Evolutionary conservation across 768 basidiomycete species (phyloP).

Genomic region (Lactarius trivialis): DNA sequence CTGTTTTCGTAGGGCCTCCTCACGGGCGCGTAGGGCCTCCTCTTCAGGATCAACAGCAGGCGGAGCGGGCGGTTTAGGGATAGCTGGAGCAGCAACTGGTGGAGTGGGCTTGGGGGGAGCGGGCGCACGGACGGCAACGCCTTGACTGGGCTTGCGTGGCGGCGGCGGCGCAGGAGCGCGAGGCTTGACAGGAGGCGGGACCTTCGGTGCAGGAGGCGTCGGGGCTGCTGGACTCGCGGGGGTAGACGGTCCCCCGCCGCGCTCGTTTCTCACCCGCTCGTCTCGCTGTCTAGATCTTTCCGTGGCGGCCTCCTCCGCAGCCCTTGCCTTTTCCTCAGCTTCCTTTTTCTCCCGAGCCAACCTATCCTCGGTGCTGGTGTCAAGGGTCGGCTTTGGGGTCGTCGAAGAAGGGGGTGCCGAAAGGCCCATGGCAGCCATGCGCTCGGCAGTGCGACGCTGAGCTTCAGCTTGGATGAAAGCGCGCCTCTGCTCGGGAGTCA

Average conservation of each 20-base stretch:
- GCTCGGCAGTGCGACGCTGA: slow-evolving; percentile 71
- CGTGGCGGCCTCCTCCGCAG: slow-evolving; percentile 75
- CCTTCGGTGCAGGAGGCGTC: slow-evolving; percentile 33
- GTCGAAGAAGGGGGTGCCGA: slow-evolving; percentile 34
- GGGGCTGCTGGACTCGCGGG: slow-evolving; percentile 32
- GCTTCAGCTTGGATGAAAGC: slow-evolving; percentile 78
- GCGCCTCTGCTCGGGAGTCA: slow-evolving; percentile 79
- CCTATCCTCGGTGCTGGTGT: slow-evolving; percentile 78
- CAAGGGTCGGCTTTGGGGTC: slow-evolving; percentile 47
- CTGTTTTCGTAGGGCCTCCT: slow-evolving; percentile 65
- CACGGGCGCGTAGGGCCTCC: slow-evolving; percentile 55
- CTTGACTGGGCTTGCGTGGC: slow-evolving; percentile 31
- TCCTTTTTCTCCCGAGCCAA: slow-evolving; percentile 83
- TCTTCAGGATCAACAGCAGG: slow-evolving; percentile 75
- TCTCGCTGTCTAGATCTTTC: slow-evolving; percentile 67
- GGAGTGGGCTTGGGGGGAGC: slow-evolving; percentile 32
- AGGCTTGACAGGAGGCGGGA: slow-evolving; percentile 26
- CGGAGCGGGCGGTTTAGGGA: slow-evolving; percentile 31
- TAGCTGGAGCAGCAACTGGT: slow-evolving; percentile 28
- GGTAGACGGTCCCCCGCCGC: slow-evolving; percentile 44
- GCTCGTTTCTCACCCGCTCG: slow-evolving; percentile 72
- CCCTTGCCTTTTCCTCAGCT: slow-evolving; percentile 75
- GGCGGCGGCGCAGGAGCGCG: slow-evolving; percentile 36
- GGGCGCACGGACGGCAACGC: slow-evolving; percentile 25
- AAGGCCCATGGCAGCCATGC: slow-evolving; percentile 81